phyloP scores from a whole-genome alignment of 805 yeast genomes.

The Schizosaccharomyces osmophilus region DNA sequence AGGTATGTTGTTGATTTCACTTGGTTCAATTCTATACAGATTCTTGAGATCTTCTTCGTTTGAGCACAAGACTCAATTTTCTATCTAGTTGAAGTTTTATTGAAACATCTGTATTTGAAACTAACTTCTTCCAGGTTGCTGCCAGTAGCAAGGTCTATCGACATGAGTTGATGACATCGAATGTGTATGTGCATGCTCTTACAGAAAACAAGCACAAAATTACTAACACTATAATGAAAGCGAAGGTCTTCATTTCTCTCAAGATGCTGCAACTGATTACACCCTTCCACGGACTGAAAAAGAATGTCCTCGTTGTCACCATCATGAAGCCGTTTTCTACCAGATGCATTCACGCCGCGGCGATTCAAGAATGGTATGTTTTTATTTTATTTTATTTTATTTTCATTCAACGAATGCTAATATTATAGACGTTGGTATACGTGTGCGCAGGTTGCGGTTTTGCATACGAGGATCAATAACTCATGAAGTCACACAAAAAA shows the following conservation, averaged over 20 bases:
- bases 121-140: not conserved
- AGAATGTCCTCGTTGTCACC: conserved; percentile 74
- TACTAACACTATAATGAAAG: conserved; percentile 65
- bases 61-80: not conserved
- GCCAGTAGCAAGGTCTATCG: not conserved
- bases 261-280: conserved; percentile 90
- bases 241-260: conserved; percentile 24
- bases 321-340: conserved; percentile 81
- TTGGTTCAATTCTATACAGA: not conserved
- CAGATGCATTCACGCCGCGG: conserved; percentile 87
- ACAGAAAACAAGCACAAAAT: not conserved
- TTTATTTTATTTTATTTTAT: no score
- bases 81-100: not conserved
- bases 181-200: not conserved
- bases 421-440: not conserved
- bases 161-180: not conserved
- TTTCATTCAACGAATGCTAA: not conserved
- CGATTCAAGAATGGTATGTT: conserved; percentile 70
- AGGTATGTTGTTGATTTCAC: not conserved
- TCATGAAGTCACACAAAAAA: not conserved
- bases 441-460: not conserved
- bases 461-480: not conserved
- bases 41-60: no score
- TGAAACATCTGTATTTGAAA: not conserved
- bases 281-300: conserved; percentile 88